Base-by-base conservation (phyloP, 805 yeast species). In the Teunomyces barrocoloradensis region DNA sequence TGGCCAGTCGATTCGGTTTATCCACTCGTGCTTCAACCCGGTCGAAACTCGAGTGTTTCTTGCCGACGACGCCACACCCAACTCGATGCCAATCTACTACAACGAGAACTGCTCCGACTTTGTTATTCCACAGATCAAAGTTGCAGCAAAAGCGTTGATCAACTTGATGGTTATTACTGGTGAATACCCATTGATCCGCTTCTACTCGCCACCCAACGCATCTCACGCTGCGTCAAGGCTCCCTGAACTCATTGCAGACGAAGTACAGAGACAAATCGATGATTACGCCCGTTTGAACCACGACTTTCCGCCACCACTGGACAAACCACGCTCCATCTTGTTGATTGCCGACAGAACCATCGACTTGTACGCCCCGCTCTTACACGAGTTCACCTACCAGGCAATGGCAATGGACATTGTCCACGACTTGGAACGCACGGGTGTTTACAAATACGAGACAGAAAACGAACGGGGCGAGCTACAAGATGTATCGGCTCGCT, bases 371-470 rank as follows among this genome's bases (percentile, higher is more conserved):
- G 87, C 94, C 5, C 96, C 97, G 0, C 63, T 94, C 41, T 66
- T 91, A 46, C 98, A 94, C 64, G 96, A 89, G 62, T 89, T 91
- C 65, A 80, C 85, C 20, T 94, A 91, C 65, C 96, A 92, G 66
- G 91, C 97, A 4, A 84, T 91, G 87, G 86, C 91, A 15, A 85
- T 85, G 69, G 99, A 92, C 64, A 66, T 85, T 23, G 75, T 77
- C 1, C 69, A 68, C 27, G 59, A 67, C 37, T 65, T 73, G 52
- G 78, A 56, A 69, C 66, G 64, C 64, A 71, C 45, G 70, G 71
- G 73, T 25, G 43, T 44, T 11, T 85, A 80, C 61, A 69, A 60
- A 28, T 87, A 84, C 58, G 61, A 69, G 39, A 75, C 80, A 6
- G 86, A 79, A 57, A 81, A 72, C 59, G 89, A 80, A 61, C 59